These are phyloP conservation scores for Venturia aucupariae DNA, from an alignment of 2,329 filamentous ascomycete species.

Conservation along the genomic window DNA sequence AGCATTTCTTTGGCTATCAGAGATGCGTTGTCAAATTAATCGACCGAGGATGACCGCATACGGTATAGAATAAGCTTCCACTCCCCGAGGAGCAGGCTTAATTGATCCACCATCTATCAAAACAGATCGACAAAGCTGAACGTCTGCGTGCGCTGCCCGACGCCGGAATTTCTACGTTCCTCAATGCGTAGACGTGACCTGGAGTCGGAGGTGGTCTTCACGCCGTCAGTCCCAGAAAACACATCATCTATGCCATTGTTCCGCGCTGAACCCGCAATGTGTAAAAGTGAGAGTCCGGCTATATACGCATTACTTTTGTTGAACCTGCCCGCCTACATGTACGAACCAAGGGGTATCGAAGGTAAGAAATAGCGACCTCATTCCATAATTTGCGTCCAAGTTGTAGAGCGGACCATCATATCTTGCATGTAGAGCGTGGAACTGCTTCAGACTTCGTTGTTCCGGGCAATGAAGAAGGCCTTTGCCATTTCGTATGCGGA, in stretches of 20 bases:
- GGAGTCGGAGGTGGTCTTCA: background rate
- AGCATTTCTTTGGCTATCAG: background rate
- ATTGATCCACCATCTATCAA: background rate
- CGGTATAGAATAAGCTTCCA: too few relatives aligned
- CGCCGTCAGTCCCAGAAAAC: background rate
- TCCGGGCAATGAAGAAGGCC: constrained; percentile 51
- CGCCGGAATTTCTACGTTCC: background rate
- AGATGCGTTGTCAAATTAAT: background rate
- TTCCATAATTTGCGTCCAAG: background rate
- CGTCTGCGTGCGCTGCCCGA: background rate
- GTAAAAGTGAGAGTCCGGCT: background rate
- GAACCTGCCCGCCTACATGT: background rate
- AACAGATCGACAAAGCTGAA: background rate
- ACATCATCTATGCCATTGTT: background rate
- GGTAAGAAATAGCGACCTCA: background rate
- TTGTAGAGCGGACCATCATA: background rate
- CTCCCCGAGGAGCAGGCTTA: background rate
- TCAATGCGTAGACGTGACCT: background rate
- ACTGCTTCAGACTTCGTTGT: constrained; percentile 17
- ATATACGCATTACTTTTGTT: background rate
- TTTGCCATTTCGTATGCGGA: constrained; percentile 60
- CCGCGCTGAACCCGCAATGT: background rate
- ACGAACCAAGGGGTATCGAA: constrained; percentile 6
- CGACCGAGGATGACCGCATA: background rate
- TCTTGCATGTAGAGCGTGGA: background rate